A percentile compares a stretch with the other conserved stretches of the same genome.
phyloP scores from a whole-genome alignment of 2,329 filamentous ascomycete species.

The Colletotrichum euphorbiae region DNA sequence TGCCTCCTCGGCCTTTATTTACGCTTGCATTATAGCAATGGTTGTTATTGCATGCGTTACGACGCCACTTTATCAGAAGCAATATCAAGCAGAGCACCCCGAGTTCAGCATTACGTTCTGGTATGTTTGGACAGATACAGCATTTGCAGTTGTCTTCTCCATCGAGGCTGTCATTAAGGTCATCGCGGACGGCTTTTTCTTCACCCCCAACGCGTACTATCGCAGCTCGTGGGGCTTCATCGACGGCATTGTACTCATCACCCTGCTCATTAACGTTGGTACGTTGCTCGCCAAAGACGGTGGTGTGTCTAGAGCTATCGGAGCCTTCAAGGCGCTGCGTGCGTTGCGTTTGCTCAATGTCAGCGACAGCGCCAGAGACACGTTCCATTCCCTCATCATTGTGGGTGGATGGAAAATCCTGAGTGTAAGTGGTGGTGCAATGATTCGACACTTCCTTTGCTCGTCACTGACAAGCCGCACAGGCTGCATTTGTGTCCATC shows the following conservation, averaged over 20 bases:
- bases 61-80: conserved; percentile 91
- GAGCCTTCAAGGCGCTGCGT: conserved; percentile 95
- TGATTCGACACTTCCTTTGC: conserved; percentile 25
- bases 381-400: conserved; percentile 96
- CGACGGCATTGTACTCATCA: conserved; percentile 89
- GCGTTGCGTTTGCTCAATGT: conserved; percentile 93
- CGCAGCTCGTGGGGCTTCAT: conserved; percentile 97
- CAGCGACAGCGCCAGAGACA: conserved; percentile 94
- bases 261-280: conserved; percentile 93
- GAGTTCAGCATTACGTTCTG: conserved; percentile 77
- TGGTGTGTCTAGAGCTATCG: conserved; percentile 88
- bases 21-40: conserved; percentile 95
- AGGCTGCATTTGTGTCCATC: conserved; percentile 91
- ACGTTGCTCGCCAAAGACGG: conserved; percentile 86
- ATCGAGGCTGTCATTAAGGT: conserved; percentile 91
- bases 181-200: conserved; percentile 94
- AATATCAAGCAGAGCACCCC: conserved; percentile 76
- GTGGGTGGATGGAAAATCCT: conserved; percentile 94
- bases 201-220: conserved; percentile 97
- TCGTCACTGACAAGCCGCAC: not conserved
- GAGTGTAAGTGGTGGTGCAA: conserved; percentile 69
- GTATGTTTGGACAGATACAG: conserved; percentile 95
- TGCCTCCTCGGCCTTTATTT: conserved; percentile 91
- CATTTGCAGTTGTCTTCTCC: conserved; percentile 88
- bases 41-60: conserved; percentile 95